These are phyloP conservation scores for Udeniomyces megalosporus DNA, from an alignment of 768 basidiomycete genomes.

Conservation along the genomic window DNA sequence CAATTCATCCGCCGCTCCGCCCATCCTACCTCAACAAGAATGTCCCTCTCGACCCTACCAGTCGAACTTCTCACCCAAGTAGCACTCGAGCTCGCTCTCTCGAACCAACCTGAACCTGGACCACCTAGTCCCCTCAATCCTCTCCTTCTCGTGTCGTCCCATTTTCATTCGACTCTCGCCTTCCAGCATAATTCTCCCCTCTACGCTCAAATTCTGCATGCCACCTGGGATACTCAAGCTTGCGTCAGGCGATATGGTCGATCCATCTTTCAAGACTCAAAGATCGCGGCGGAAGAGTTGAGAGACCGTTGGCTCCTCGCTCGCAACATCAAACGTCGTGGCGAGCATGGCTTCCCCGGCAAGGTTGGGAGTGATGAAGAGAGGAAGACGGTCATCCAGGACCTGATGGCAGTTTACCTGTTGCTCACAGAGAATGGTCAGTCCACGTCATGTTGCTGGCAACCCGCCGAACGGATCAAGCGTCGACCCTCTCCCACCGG, in stretches of 20 bases:
- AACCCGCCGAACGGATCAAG: too few relatives aligned
- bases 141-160: not conserved
- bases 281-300: slow-evolving; percentile 2
- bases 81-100: not conserved
- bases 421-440: slow-evolving; percentile 12
- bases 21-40: too few relatives aligned
- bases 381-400: not conserved
- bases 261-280: not conserved
- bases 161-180: not conserved
- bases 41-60: not conserved
- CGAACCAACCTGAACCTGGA: not conserved
- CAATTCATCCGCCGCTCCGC: not conserved
- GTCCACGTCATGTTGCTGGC: not conserved
- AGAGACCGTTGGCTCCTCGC: not conserved
- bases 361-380: not conserved
- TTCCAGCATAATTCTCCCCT: slow-evolving; percentile 3
- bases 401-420: not conserved
- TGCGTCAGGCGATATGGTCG: not conserved
- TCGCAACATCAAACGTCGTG: not conserved
- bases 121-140: not conserved
- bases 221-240: not conserved
- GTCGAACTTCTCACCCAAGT: slow-evolving; percentile 2
- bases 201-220: not conserved
- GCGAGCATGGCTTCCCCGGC: not conserved
- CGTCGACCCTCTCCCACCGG: not conserved